Base-by-base conservation (phyloP, 2,329 filamentous ascomycete genomes). In the Rhynchosporium agropyri region DNA sequence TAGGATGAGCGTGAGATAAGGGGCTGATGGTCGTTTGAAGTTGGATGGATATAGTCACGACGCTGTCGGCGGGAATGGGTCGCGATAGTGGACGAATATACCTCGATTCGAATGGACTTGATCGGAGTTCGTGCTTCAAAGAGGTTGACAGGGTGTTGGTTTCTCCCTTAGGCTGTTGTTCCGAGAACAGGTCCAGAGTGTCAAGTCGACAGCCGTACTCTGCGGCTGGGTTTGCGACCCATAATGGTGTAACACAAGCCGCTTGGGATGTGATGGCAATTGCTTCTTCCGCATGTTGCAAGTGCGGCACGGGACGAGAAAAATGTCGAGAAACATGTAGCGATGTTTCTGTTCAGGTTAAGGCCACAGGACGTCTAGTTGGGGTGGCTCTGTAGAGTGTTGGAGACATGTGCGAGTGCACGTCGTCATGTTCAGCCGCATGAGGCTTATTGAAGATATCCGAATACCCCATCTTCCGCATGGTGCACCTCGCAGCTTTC, bases 231-330 rank as follows among this genome's bases (percentile, higher is more conserved):
- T 20, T n/a, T 38, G 33, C n/a, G 10, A 4, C 12, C 33, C 33
- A 31, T 7, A 10, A 42, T 15, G 9, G 4, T 38, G 36, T n/a
- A 40, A 54, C 33, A 29, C 20, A 38, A 26, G 50, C 33, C 20
- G 51, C 20, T 40, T 12, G 20, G 33, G 26, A 26, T 33, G 6
- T 28, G 20, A 10, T 28, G 9, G 10, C 13, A n/a, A n/a, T 54
- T 54, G 36, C 33, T 42, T 54, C 51, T 40, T 20, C 2, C 20
- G 20, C 8, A 28, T 6, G 13, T 54, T 54, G 51, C 51, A 54
- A 54, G 51, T 42, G 51, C 51, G 40, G 26, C 36, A 20, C 36
- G n/a, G 51, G 36, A 54, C 20, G 33, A 36, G n/a, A 8, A 28
- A 0, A 20, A 6, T 26, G 15, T 54, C 10, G 15, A 15, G 33